These are phyloP conservation scores for Corinectria fuckeliana DNA, from an alignment of 2,329 filamentous ascomycete species.

Conservation along the genomic window DNA sequence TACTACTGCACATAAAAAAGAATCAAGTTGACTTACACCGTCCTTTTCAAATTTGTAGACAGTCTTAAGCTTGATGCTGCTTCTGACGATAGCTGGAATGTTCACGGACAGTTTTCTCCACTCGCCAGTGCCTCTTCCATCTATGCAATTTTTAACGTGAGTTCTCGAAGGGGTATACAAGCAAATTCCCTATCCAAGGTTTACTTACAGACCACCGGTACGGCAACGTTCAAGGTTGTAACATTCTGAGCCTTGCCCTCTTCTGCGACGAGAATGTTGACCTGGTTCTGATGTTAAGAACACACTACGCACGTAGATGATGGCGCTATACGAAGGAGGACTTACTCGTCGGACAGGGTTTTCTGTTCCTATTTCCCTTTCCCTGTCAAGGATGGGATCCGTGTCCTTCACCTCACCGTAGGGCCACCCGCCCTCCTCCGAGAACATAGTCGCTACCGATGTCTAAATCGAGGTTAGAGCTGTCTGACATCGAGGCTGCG, in stretches of 20 bases:
- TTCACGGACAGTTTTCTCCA: slow-evolving; percentile 44
- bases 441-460: slow-evolving; percentile 38
- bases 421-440: slow-evolving; percentile 41
- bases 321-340: too few relatives aligned
- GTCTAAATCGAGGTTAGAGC: slow-evolving; percentile 29
- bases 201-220: slow-evolving; percentile 40
- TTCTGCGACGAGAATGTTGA: slow-evolving; percentile 40
- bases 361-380: slow-evolving; percentile 38
- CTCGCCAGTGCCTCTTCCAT: slow-evolving; percentile 43
- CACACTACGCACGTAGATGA: too few relatives aligned
- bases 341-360: slow-evolving; percentile 40
- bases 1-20: too few relatives aligned
- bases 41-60: slow-evolving; percentile 45
- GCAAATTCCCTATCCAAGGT: too few relatives aligned
- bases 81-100: slow-evolving; percentile 40
- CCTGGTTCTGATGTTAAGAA: slow-evolving; percentile 27
- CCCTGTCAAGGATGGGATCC: slow-evolving; percentile 38
- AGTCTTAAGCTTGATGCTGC: slow-evolving; percentile 36
- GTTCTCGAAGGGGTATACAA: too few relatives aligned
- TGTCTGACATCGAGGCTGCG: fast-evolving
- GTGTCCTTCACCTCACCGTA: slow-evolving; percentile 41
- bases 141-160: slow-evolving; percentile 27
- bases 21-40: slow-evolving; percentile 37
- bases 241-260: slow-evolving; percentile 38
- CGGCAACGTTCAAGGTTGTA: slow-evolving; percentile 38